Evolutionary conservation across 2,329 filamentous ascomycete genomes (phyloP).

Genomic region (Hirsutella thompsonii): DNA sequence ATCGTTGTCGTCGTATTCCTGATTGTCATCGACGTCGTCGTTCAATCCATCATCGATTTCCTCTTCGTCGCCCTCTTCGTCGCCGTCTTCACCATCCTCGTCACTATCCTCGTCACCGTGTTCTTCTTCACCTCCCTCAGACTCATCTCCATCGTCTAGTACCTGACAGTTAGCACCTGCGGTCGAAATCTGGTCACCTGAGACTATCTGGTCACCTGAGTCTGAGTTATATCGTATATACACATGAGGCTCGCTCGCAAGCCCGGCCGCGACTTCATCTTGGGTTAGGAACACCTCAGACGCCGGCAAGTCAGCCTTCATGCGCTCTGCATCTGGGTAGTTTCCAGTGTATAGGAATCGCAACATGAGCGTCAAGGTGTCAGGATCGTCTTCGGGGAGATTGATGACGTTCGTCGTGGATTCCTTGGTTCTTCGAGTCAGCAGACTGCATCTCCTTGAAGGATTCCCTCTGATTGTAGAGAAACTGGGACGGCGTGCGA

Average conservation of each 20-base stretch:
- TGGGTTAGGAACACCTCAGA: neutral
- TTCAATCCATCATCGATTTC: too few relatives aligned
- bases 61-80: too few relatives aligned
- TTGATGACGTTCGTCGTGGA: slow-evolving; percentile 7
- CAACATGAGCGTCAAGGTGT: slow-evolving; percentile 12
- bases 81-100: too few relatives aligned
- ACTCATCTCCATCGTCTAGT: neutral
- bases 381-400: slow-evolving; percentile 16
- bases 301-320: neutral
- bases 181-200: too few relatives aligned
- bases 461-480: too few relatives aligned
- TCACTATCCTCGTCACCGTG: too few relatives aligned
- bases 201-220: too few relatives aligned
- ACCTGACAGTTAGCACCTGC: too few relatives aligned
- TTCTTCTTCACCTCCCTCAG: slow-evolving; percentile 1
- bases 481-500: neutral
- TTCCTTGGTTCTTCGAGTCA: slow-evolving; percentile 8
- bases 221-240: neutral
- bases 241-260: slow-evolving; percentile 3
- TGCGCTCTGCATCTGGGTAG: slow-evolving; percentile 5
- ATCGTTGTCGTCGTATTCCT: too few relatives aligned
- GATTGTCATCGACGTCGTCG: too few relatives aligned
- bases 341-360: slow-evolving; percentile 16
- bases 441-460: neutral
- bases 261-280: slow-evolving; percentile 4